These are phyloP conservation scores for Meripilus lineatus DNA, from an alignment of 1,284 basidiomycete genomes.

Conservation along the genomic window DNA sequence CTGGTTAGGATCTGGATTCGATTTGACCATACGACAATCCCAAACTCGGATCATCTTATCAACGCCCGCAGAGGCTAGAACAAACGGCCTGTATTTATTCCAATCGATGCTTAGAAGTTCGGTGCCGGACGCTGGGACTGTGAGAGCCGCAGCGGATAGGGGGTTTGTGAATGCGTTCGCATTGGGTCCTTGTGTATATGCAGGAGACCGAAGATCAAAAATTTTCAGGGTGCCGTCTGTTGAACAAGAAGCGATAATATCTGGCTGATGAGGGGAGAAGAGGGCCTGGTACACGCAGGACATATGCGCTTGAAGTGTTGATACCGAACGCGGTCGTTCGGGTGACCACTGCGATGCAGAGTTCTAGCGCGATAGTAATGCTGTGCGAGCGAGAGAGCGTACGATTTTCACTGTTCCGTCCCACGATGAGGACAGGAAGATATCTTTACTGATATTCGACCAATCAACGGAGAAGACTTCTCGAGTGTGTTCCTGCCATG, in stretches of 20 bases:
- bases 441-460: conserved; percentile 92
- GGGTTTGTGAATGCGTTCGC: conserved; percentile 57
- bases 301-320: conserved; percentile 78
- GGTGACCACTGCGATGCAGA: conserved; percentile 87
- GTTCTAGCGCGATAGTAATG: neutral
- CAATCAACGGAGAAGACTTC: conserved; percentile 97
- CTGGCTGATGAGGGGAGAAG: conserved; percentile 89
- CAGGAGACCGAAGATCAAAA: conserved; percentile 69
- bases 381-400: conserved; percentile 12
- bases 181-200: conserved; percentile 31
- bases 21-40: conserved; percentile 80
- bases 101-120: conserved; percentile 82
- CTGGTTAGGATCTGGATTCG: conserved; percentile 32
- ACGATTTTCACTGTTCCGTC: conserved; percentile 90
- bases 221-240: conserved; percentile 80
- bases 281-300: conserved; percentile 86
- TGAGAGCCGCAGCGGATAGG: conserved; percentile 58
- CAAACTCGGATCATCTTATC: conserved; percentile 80
- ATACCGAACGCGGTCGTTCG: conserved; percentile 70
- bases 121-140: conserved; percentile 63
- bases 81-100: conserved; percentile 87
- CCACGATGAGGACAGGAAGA: conserved; percentile 89
- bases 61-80: conserved; percentile 77
- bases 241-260: conserved; percentile 77
- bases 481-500: conserved; percentile 90